A percentile compares a stretch with the other conserved stretches of the same genome.
phyloP scores from a whole-genome alignment of 2,329 filamentous ascomycete genomes.

The Alternaria sp. region DNA sequence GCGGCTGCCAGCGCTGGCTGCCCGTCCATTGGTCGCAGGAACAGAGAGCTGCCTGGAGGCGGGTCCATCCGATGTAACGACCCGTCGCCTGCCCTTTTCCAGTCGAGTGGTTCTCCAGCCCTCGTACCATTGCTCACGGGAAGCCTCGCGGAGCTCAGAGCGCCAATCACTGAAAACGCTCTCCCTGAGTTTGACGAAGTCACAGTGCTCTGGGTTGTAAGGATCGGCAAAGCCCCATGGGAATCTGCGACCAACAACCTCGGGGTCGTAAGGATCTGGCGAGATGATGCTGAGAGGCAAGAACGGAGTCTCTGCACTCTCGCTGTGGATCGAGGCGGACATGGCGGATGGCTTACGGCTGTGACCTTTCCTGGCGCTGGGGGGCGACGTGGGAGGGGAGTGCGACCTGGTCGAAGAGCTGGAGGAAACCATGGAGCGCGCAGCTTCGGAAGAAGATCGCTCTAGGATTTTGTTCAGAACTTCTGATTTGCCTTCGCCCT shows the following conservation, averaged over 20 bases:
- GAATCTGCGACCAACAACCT: slow-evolving; percentile 82
- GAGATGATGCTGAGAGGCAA: slow-evolving; percentile 92
- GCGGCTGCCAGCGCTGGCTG: slow-evolving; percentile 38
- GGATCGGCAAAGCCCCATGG: slow-evolving; percentile 98
- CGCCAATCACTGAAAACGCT: slow-evolving; percentile 95
- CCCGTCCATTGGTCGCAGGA: slow-evolving; percentile 39
- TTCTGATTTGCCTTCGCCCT: slow-evolving; percentile 42
- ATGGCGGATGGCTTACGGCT: slow-evolving; percentile 50
- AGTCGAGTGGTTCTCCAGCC: slow-evolving; percentile 77
- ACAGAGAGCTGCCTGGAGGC: slow-evolving; percentile 30
- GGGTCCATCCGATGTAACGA: slow-evolving; percentile 40
- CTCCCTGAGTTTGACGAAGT: slow-evolving; percentile 89
- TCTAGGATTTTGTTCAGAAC: slow-evolving; percentile 48
- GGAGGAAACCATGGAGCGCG: slow-evolving; percentile 41
- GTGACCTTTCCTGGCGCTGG: slow-evolving; percentile 44
- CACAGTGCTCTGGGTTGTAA: slow-evolving; percentile 88
- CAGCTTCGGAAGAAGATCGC: slow-evolving; percentile 47
- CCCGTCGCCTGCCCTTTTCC: slow-evolving; percentile 36
- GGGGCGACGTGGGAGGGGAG: slow-evolving; percentile 43
- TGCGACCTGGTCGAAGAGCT: slow-evolving; percentile 38
- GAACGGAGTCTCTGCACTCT: slow-evolving; percentile 63
- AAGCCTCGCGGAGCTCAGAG: slow-evolving; percentile 85
- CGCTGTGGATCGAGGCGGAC: slow-evolving; percentile 46
- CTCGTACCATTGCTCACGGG: slow-evolving; percentile 93
- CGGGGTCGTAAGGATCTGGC: slow-evolving; percentile 86